Percentiles rank a stretch among this genome's conserved stretches.
Conservation (phyloP, 306 rosid species). For the Ammopiptanthus mongolicus region DNA sequence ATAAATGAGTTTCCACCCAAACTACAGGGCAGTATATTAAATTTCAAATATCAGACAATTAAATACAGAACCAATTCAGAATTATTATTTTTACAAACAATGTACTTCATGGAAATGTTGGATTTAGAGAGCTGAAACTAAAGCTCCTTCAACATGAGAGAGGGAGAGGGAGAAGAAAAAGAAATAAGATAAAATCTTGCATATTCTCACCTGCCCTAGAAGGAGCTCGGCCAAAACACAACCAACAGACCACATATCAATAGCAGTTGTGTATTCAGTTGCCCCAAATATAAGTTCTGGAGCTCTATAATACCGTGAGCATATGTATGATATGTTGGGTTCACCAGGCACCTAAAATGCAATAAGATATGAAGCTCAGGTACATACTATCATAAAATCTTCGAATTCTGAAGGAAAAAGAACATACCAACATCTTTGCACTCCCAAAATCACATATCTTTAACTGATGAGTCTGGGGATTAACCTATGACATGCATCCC, state of each 20-base stretch:
- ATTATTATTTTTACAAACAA: neutral
- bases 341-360: constrained; percentile 79
- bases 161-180: neutral
- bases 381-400: neutral
- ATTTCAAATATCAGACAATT: neutral
- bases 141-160: neutral
- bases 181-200: neutral
- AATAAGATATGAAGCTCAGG: constrained; percentile 17
- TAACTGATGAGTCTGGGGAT: constrained; percentile 80
- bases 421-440: constrained; percentile 86
- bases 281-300: constrained; percentile 99
- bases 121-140: neutral
- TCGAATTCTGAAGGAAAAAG: neutral
- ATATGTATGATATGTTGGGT: constrained; percentile 91
- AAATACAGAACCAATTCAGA: neutral
- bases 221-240: constrained; percentile 94
- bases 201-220: constrained; percentile 66
- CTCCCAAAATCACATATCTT: constrained; percentile 96
- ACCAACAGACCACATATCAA: constrained; percentile 97
- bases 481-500: constrained; percentile 46
- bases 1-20: neutral
- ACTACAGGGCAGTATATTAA: neutral
- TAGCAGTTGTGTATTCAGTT: constrained; percentile 88
- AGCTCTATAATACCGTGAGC: constrained; percentile 93
- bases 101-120: neutral